Base-by-base conservation (phyloP, 495 filamentous ascomycete species). In the Trichoderma reesei region DNA sequence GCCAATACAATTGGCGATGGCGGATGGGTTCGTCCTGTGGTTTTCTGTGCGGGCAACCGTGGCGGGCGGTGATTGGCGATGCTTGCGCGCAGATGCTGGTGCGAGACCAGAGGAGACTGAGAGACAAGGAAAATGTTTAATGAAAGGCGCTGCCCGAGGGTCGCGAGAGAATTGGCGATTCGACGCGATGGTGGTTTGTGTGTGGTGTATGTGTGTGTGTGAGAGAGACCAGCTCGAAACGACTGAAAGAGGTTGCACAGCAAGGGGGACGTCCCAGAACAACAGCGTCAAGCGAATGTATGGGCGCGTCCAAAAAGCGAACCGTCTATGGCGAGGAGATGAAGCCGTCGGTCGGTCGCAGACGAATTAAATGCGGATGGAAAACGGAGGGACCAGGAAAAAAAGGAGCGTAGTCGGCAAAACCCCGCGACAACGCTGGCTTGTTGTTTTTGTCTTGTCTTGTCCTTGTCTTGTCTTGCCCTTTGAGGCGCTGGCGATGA, bases 131-230 rank as follows among this genome's bases (percentile, higher is more conserved):
- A 61, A 41, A 61, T 20, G 33, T 56, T 26, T 33, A 48, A 56
- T 56, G 48, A 56, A 41, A 61, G 59, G 59, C 59, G 59, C 59
- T 61, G 59, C 59, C 59, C 39, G 36, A 38, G 36, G 16, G 59
- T 41, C 36, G 39, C 59, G 59, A 26, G 59, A 26, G 31, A 33
- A 26, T 8, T 34, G 59, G 59, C 14, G 59, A 38, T 61, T 61
- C 59, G 59, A 39, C 59, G 59, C 59, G 59, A 39, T 41, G 59
- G 16, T 20, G 39, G n/a, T 61, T 61, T 26, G 26, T 26, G 26
- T 26, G 26, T 26, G 26, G 26, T 26, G 26, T 26, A 26, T 26
- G 26, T 1, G 26, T 26, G 26, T 26, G 59, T 42, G 42, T 16
- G 37, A 14, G 36, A 20, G 59, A 61, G 59, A 39, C 59, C 59